Conservation (phyloP, 2,329 filamentous ascomycete genomes). For the Ophiognomonia clavigignenti-juglandacearum region DNA sequence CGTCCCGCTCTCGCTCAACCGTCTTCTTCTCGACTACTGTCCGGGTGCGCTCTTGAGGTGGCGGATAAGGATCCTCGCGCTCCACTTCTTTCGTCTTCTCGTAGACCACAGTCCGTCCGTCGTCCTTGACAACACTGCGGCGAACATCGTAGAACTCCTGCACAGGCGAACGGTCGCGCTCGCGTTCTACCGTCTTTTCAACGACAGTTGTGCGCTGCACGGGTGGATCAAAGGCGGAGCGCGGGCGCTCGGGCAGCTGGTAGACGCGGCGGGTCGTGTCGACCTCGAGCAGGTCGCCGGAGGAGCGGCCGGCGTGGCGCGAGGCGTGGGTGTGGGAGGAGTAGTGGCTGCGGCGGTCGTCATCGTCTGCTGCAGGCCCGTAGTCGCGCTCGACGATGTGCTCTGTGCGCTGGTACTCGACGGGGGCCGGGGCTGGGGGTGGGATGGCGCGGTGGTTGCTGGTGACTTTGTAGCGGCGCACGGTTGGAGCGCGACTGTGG, state of each 20-base stretch:
- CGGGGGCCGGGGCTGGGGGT: slow-evolving; percentile 11
- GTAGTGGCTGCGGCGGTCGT: slow-evolving; percentile 39
- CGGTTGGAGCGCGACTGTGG: slow-evolving; percentile 37
- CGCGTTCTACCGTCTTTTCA: slow-evolving; percentile 26
- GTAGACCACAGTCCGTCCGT: slow-evolving; percentile 21
- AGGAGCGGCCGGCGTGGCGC: slow-evolving; percentile 26
- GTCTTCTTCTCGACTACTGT: slow-evolving; percentile 12
- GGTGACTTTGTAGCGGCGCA: slow-evolving; percentile 48
- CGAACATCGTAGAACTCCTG: slow-evolving; percentile 14
- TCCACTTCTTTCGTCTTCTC: slow-evolving; percentile 21
- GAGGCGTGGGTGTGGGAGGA: slow-evolving; percentile 24
- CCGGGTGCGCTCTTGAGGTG: slow-evolving; percentile 7
- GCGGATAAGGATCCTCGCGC: slow-evolving; percentile 8
- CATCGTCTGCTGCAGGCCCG: slow-evolving; percentile 39
- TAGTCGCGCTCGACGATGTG: slow-evolving; percentile 25
- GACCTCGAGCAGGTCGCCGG: slow-evolving; percentile 36
- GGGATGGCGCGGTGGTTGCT: slow-evolving; percentile 21
- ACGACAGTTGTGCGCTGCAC: slow-evolving; percentile 22
- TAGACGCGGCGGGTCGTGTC: slow-evolving; percentile 35
- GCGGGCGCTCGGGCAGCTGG: slow-evolving; percentile 43
- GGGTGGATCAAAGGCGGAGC: slow-evolving; percentile 43
- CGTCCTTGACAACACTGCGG: slow-evolving; percentile 18
- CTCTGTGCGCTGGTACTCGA: slow-evolving; percentile 35
- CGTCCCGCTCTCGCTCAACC: slow-evolving; percentile 10
- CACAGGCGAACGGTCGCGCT: slow-evolving; percentile 20